Conservation (phyloP, 73 alveolate species). For the Stentor roeselii region DNA sequence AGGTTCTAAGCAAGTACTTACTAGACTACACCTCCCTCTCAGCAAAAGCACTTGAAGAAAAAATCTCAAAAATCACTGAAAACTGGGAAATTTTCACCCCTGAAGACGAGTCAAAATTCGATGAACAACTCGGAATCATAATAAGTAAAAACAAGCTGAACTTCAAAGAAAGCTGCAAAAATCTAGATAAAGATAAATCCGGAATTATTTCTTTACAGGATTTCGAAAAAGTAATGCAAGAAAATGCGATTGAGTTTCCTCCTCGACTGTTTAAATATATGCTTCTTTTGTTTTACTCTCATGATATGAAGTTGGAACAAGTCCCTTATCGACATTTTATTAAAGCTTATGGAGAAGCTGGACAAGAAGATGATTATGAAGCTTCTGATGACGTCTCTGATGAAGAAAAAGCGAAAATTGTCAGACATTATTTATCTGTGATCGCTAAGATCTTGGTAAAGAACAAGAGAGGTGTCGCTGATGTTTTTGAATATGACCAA, state of each 20-base stretch:
- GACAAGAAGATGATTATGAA: conserved; percentile 5
- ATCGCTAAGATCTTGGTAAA: background rate
- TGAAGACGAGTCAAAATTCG: conserved; percentile 20
- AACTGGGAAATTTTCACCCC: conserved; percentile 23
- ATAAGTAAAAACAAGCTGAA: conserved; percentile 18
- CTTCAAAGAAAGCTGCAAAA: conserved; percentile 11
- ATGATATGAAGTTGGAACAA: background rate
- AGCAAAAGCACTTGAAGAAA: background rate
- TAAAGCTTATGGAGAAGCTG: conserved; percentile 26
- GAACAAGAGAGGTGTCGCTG: background rate
- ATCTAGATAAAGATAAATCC: background rate
- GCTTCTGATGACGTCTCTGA: conserved; percentile 20
- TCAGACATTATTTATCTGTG: background rate
- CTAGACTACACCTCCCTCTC: background rate
- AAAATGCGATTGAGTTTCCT: background rate
- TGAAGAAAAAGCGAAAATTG: conserved; percentile 13
- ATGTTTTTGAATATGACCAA: conserved; percentile 6
- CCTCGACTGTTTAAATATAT: background rate
- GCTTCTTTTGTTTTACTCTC: conserved; percentile 20
- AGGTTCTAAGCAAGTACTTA: background rate
- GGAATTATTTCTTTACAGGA: background rate
- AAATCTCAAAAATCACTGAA: background rate
- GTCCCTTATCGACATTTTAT: conserved; percentile 26
- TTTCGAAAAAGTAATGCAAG: background rate
- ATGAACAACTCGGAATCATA: conserved; percentile 12